Conservation (phyloP, 1,139 yeast species). For the Kodamaea derodonti region DNA sequence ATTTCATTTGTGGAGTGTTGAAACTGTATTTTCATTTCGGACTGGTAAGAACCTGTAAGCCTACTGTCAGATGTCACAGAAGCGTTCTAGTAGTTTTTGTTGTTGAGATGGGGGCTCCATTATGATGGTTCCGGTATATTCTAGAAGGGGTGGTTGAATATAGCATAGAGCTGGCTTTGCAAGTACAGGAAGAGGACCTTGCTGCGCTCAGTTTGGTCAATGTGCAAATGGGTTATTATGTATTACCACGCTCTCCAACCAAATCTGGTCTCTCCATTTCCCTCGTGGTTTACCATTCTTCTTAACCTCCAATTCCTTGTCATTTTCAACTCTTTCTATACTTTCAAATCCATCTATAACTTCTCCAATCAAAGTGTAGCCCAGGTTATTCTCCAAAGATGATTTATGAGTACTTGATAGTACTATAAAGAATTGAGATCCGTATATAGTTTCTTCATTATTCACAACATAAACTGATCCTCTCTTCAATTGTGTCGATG, state of each 20-base stretch:
- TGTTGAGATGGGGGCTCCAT: no score
- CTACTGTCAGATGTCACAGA: no score
- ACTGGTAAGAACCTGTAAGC: no score
- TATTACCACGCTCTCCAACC: conserved; percentile 18
- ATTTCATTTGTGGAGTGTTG: no score
- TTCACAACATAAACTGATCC: conserved; percentile 19
- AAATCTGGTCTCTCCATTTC: conserved; percentile 16
- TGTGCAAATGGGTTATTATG: conserved; percentile 17
- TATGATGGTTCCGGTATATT: no score
- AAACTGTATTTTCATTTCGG: no score
- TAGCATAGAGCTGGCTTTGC: no score
- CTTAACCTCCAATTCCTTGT: conserved; percentile 9
- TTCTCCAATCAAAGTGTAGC: conserved; percentile 17
- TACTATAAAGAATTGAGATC: conserved; percentile 21
- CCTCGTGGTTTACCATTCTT: conserved; percentile 21
- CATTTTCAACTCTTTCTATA: conserved; percentile 13
- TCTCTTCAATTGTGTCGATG: conserved; percentile 6
- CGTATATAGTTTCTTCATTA: conserved; percentile 7
- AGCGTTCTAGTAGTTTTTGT: no score
- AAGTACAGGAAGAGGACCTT: no score
- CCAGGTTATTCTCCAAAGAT: conserved; percentile 9
- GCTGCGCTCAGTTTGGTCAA: no score
- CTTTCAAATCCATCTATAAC: conserved; percentile 20
- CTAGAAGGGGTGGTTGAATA: no score
- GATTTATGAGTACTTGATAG: conserved; percentile 13